Evolutionary conservation across 176 grass and related monocot genomes (phyloP).

Genomic region (maize (Zea mays)): DNA sequence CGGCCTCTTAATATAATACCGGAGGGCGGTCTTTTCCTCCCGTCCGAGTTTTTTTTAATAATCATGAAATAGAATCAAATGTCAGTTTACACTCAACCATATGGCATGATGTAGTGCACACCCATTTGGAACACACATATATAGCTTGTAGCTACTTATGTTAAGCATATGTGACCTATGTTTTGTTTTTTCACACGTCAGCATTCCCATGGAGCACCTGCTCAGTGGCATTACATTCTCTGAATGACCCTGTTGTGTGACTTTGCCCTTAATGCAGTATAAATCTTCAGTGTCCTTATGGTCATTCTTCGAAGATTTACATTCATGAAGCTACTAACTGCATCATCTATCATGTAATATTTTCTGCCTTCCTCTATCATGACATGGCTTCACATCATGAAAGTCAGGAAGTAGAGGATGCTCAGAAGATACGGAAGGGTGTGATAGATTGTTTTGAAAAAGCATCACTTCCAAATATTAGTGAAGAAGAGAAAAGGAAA

Average conservation of each 20-base stretch:
- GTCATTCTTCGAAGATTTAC: neutral
- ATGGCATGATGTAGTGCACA: neutral
- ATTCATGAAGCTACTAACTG: slow-evolving; percentile 23
- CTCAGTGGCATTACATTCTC: slow-evolving; percentile 1
- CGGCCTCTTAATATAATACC: too few species aligned
- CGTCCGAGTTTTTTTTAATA: neutral
- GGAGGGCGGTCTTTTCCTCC: too few species aligned
- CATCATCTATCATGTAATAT: slow-evolving; percentile 12
- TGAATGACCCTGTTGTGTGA: neutral
- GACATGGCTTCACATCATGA: slow-evolving; percentile 28
- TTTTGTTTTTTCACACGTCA: neutral
- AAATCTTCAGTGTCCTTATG: neutral
- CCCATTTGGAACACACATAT: neutral
- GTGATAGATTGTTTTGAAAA: slow-evolving; percentile 87
- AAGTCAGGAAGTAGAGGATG: slow-evolving; percentile 92
- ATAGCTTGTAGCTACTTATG: neutral
- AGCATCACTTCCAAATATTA: slow-evolving; percentile 67
- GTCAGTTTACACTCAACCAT: neutral
- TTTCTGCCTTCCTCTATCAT: neutral
- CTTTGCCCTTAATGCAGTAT: neutral
- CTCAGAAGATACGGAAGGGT: slow-evolving; percentile 74
- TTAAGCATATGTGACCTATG: slow-evolving; percentile 4
- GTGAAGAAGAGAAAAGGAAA: slow-evolving; percentile 73
- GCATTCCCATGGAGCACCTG: slow-evolving; percentile 1
- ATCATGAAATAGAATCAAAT: neutral